These are phyloP conservation scores for Astrocystis sublimbata DNA, from an alignment of 495 filamentous ascomycete species.

Conservation along the genomic window DNA sequence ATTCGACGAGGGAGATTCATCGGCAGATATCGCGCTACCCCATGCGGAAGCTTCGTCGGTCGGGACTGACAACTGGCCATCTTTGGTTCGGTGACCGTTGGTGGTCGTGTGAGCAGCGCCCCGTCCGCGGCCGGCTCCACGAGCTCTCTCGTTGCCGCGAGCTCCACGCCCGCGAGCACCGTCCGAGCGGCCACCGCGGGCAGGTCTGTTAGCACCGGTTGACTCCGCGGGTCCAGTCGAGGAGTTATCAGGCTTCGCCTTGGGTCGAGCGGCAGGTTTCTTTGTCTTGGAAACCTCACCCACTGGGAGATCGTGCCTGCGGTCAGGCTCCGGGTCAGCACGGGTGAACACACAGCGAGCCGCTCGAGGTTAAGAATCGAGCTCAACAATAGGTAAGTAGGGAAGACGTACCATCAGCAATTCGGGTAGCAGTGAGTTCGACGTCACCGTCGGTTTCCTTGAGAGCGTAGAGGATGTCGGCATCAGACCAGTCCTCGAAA, in stretches of 20 bases:
- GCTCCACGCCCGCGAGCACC: conserved; percentile 66
- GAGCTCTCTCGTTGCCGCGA: conserved; percentile 41
- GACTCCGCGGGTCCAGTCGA: conserved; percentile 56
- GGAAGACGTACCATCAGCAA: conserved; percentile 74
- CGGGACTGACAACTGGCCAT: conserved; percentile 51
- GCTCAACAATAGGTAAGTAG: background rate
- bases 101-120: conserved; percentile 57
- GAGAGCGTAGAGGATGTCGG: conserved; percentile 87
- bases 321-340: conserved; percentile 27
- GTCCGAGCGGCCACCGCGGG: conserved; percentile 67
- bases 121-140: conserved; percentile 55
- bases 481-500: conserved; percentile 88
- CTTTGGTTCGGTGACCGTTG: conserved; percentile 51
- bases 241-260: conserved; percentile 69
- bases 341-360: too few species aligned
- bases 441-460: conserved; percentile 91
- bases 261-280: conserved; percentile 79
- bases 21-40: conserved; percentile 34
- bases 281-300: conserved; percentile 91
- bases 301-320: conserved; percentile 88
- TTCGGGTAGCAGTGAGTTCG: conserved; percentile 78
- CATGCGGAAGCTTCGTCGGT: conserved; percentile 49
- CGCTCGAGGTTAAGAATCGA: too few species aligned
- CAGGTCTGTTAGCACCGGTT: conserved; percentile 39
- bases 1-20: conserved; percentile 33